Evolutionary conservation across 2,329 filamentous ascomycete species (phyloP).

Genomic region (Trichoderma koningii): DNA sequence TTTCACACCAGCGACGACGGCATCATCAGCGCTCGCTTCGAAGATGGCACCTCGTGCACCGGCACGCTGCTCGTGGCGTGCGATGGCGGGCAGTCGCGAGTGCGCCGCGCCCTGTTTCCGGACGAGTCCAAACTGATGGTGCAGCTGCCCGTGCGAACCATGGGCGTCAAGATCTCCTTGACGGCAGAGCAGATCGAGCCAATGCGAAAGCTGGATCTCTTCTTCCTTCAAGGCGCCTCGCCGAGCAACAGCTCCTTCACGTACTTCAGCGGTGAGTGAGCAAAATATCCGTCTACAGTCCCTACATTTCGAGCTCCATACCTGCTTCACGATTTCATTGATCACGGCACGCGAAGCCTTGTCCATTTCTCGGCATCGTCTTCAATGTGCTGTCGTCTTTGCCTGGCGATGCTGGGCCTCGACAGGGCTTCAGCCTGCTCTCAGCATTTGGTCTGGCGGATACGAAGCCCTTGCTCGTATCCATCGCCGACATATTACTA

Average conservation of each 20-base stretch:
- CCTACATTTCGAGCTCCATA: not conserved
- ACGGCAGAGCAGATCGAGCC: constrained; percentile 45
- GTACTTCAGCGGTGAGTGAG: constrained; percentile 52
- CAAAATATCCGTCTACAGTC: not conserved
- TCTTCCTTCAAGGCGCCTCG: constrained; percentile 57
- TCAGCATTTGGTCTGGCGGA: not conserved
- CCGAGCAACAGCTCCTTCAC: constrained; percentile 54
- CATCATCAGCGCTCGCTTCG: constrained; percentile 48
- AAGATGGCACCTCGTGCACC: constrained; percentile 46
- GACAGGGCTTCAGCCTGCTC: constrained; percentile 2
- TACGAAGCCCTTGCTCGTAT: not conserved
- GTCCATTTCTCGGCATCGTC: not conserved
- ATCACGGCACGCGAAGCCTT: not conserved
- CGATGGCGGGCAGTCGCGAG: constrained; percentile 52
- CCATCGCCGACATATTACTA: not conserved
- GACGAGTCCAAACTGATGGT: constrained; percentile 34
- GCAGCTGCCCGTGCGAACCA: constrained; percentile 50
- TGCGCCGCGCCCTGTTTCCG: constrained; percentile 44
- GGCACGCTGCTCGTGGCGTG: constrained; percentile 53
- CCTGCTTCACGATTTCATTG: not conserved
- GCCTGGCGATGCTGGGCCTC: not conserved
- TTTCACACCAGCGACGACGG: constrained; percentile 39
- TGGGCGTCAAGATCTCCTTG: constrained; percentile 50
- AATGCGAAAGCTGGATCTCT: constrained; percentile 52
- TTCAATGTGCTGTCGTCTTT: not conserved